These are phyloP conservation scores for Mycena kentingensis DNA, from an alignment of 768 basidiomycete genomes.

Conservation along the genomic window DNA sequence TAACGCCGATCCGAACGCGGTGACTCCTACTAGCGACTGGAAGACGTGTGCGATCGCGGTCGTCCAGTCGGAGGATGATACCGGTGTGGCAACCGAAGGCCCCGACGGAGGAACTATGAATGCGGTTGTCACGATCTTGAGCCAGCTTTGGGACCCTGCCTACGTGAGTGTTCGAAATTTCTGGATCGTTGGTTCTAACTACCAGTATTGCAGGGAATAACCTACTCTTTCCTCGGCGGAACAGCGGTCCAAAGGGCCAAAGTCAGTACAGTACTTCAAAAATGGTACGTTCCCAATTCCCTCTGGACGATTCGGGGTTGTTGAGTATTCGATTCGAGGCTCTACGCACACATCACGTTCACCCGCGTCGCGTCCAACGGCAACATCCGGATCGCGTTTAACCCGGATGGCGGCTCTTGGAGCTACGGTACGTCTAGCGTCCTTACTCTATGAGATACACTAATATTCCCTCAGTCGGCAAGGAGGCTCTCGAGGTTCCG, in stretches of 20 bases:
- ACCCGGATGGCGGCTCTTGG: neutral
- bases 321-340: too few relatives aligned
- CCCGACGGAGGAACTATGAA: neutral
- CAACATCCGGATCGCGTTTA: neutral
- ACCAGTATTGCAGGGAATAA: too few relatives aligned
- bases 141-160: neutral
- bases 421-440: neutral
- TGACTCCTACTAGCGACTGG: neutral
- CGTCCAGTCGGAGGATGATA: neutral
- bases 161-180: too few relatives aligned
- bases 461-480: slow-evolving; percentile 1
- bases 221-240: too few relatives aligned
- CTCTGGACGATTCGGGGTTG: too few relatives aligned
- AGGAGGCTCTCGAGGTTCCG: neutral
- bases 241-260: too few relatives aligned
- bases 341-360: slow-evolving; percentile 10
- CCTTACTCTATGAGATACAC: neutral
- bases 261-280: too few relatives aligned
- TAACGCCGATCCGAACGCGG: neutral
- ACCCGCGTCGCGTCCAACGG: neutral
- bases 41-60: neutral
- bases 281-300: too few relatives aligned
- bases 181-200: too few relatives aligned
- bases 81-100: neutral
- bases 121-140: neutral